These are phyloP conservation scores for Penicillium goetzii DNA, from an alignment of 495 filamentous ascomycete genomes.

Conservation along the genomic window DNA sequence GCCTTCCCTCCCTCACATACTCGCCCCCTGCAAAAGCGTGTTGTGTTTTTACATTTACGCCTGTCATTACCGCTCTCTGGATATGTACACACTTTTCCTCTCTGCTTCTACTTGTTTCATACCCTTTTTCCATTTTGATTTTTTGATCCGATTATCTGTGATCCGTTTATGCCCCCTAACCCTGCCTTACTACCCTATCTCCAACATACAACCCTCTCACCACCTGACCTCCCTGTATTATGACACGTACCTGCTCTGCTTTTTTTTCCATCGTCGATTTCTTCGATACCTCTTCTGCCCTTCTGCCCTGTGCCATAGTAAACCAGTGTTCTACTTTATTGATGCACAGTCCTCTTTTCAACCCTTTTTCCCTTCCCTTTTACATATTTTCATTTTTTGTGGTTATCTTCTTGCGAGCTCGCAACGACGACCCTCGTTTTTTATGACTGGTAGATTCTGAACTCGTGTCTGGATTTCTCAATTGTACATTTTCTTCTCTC, in stretches of 20 bases:
- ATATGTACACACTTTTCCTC: constrained; percentile 22
- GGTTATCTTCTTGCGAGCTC: constrained; percentile 9
- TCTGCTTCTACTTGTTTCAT: constrained; percentile 32
- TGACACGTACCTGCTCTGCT: constrained; percentile 35
- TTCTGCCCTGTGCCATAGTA: constrained; percentile 16
- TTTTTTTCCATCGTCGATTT: constrained; percentile 26
- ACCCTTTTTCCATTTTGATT: constrained; percentile 26
- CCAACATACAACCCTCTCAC: constrained; percentile 30
- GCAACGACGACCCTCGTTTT: constrained; percentile 16
- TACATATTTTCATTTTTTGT: constrained; percentile 26
- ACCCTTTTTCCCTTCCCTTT: constrained; percentile 26
- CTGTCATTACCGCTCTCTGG: constrained; percentile 26
- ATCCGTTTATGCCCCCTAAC: background rate
- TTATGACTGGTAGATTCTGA: constrained; percentile 31
- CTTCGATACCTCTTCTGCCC: constrained; percentile 38
- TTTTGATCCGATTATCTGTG: constrained; percentile 31
- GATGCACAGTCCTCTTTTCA: constrained; percentile 15
- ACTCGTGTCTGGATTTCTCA: constrained; percentile 16
- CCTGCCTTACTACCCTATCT: background rate
- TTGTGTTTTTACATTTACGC: constrained; percentile 18
- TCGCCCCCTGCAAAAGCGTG: constrained; percentile 15
- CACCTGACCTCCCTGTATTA: constrained; percentile 58
- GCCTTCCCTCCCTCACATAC: background rate
- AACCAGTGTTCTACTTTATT: background rate
- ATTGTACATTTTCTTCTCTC: constrained; percentile 30